phyloP scores from a whole-genome alignment of 2,329 filamentous ascomycete genomes.

The Cladosporium sp. region DNA sequence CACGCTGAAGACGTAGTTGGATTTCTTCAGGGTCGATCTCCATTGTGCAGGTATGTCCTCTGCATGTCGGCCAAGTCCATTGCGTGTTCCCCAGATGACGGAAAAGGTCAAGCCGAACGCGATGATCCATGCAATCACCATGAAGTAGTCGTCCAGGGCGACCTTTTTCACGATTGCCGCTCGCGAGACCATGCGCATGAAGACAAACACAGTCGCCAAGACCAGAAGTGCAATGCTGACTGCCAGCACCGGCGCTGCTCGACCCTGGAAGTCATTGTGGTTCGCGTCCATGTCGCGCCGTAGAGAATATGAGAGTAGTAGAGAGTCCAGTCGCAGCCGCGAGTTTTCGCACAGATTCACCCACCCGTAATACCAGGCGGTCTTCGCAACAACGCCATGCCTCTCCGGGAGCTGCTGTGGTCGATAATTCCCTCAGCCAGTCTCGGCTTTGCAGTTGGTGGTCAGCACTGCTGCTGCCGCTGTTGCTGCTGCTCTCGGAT shows the following conservation, averaged over 20 bases:
- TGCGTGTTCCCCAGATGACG: slow-evolving; percentile 64
- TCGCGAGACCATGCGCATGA: slow-evolving; percentile 71
- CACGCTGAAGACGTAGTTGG: slow-evolving; percentile 62
- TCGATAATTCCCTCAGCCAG: not conserved
- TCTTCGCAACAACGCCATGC: slow-evolving; percentile 20
- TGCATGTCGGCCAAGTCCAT: slow-evolving; percentile 71
- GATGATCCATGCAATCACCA: slow-evolving; percentile 75
- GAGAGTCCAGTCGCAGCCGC: not conserved
- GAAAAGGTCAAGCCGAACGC: slow-evolving; percentile 68
- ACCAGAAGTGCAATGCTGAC: slow-evolving; percentile 70
- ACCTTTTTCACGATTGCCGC: slow-evolving; percentile 71
- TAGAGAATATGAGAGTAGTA: not conserved
- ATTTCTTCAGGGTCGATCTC: slow-evolving; percentile 56
- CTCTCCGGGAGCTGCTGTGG: not conserved
- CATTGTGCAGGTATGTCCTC: slow-evolving; percentile 57
- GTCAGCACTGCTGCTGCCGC: not conserved
- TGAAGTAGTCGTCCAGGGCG: slow-evolving; percentile 78
- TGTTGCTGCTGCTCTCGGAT: not conserved
- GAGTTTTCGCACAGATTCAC: slow-evolving; percentile 15
- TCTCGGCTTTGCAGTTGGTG: not conserved
- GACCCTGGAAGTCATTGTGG: slow-evolving; percentile 36
- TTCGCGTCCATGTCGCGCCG: slow-evolving; percentile 26
- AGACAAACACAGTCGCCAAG: slow-evolving; percentile 73
- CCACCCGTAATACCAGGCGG: slow-evolving; percentile 19
- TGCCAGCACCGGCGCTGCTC: slow-evolving; percentile 59